These are phyloP conservation scores for Meyerozyma sp. DNA, from an alignment of 1,139 yeast genomes.

Conservation along the genomic window DNA sequence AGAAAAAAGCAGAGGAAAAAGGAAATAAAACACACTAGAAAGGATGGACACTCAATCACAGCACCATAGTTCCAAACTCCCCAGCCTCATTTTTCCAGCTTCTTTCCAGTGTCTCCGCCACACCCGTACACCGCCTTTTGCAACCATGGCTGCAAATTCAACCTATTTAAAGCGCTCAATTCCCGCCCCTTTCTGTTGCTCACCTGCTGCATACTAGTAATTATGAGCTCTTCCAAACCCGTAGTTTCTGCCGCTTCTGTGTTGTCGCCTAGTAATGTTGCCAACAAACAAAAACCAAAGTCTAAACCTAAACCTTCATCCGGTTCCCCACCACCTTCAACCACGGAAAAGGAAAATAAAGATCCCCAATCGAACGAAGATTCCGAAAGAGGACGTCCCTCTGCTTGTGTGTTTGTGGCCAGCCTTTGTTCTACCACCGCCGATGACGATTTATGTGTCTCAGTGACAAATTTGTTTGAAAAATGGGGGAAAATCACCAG, in stretches of 20 bases:
- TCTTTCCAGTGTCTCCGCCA: background rate
- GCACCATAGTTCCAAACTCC: too few species aligned
- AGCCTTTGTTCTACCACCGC: slow-evolving; percentile 57
- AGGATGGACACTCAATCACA: too few species aligned
- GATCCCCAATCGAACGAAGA: background rate
- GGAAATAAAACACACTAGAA: too few species aligned
- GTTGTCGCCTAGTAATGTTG: background rate
- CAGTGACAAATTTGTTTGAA: slow-evolving; percentile 60
- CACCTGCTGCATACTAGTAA: background rate
- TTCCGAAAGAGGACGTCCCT: slow-evolving; percentile 43
- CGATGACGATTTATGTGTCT: slow-evolving; percentile 65
- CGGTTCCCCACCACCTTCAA: background rate
- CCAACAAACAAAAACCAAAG: background rate
- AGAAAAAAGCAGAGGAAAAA: too few species aligned
- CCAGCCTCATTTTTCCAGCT: background rate
- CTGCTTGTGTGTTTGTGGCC: slow-evolving; percentile 88
- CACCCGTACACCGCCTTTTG: background rate
- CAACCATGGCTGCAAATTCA: background rate
- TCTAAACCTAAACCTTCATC: background rate
- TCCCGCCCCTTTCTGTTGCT: background rate
- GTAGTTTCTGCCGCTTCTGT: background rate
- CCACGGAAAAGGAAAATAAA: background rate
- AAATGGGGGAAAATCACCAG: slow-evolving; percentile 66
- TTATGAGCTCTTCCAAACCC: background rate
- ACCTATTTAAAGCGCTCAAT: background rate